Base-by-base conservation (phyloP, 768 basidiomycete species). In the Lentinula edodes region DNA sequence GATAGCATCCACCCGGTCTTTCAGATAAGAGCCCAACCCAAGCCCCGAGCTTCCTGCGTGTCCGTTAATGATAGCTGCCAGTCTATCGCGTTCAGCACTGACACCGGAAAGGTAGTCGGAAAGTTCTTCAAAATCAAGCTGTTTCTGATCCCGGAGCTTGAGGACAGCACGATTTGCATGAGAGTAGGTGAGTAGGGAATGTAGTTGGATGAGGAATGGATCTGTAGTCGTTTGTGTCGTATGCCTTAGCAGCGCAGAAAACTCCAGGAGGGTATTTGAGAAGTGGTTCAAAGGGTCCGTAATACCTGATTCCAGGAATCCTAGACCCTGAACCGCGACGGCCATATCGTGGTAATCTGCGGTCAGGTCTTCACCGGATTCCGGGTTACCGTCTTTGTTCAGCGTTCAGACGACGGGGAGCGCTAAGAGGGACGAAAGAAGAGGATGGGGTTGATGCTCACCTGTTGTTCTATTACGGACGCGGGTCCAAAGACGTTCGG, bases 281-380 rank as follows among this genome's bases (percentile, higher is more conserved):
- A 98, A 98, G 71, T 96, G 89, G 69, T 96, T 96, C 66, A 99
- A 77, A 0, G 94, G 95, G 69, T 99, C 97, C 51, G 97, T 99
- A 66, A 99, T 99, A 42, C 97, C 97, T 64, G 92, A 93, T 74
- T 99, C 97, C 65, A 99, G 83, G 76, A 98, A 98, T 66, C 96
- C 97, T 63, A 99, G 83, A 55, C 95, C 96, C 72, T 98, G 96
- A 52, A 97, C 93, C 46, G 93, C 90, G 64, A 95, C 91, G 48
- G 97, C 95, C 65, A 98, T 79, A 75, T 98, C 97, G 71, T 98
- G 94, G 74, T 99, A 99, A 79, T 99, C 97, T 65, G 87, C 87
- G 63, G 94, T 91, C 52, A 99, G 86, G 83, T 99, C 97, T 97
- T 88, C 84, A 82, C 78, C 85, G 71, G 84, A 86, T 84, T 87